Percentiles rank a stretch among this genome's conserved stretches.
phyloP scores from a whole-genome alignment of 768 basidiomycete genomes.

The Kwoniella botswanensis region DNA sequence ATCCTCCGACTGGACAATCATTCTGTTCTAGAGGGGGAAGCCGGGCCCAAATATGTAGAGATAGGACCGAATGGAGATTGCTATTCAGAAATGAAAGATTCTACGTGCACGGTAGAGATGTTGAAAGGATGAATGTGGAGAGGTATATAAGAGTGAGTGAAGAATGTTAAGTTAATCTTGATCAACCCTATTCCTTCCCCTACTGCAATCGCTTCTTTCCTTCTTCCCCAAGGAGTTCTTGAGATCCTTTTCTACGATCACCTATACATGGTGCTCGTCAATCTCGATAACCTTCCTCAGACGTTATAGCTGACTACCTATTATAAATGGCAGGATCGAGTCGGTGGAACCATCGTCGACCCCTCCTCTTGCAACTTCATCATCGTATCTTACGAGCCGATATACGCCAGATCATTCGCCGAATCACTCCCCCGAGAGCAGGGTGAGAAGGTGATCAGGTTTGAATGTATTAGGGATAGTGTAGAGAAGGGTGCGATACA shows the following conservation, averaged over 20 bases:
- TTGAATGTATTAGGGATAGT: background rate
- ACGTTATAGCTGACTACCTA: background rate
- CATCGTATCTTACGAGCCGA: background rate
- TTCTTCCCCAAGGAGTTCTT: too few relatives aligned
- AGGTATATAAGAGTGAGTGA: background rate
- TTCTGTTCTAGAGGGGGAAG: too few relatives aligned
- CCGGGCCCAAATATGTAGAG: background rate
- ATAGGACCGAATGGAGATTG: background rate
- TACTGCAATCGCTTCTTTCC: too few relatives aligned
- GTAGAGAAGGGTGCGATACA: background rate
- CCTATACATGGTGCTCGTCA: too few relatives aligned
- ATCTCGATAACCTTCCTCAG: background rate
- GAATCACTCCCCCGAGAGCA: background rate
- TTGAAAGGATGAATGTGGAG: background rate
- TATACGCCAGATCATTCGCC: background rate
- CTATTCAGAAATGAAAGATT: background rate
- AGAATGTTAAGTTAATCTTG: too few relatives aligned
- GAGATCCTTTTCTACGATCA: too few relatives aligned
- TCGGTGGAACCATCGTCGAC: background rate
- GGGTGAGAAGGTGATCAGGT: constrained; percentile 2
- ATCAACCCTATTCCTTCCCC: too few relatives aligned
- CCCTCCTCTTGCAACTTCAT: background rate
- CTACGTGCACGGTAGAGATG: background rate
- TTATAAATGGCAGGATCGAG: background rate
- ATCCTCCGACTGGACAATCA: too few relatives aligned